Evolutionary conservation across 129 eudicot species (phyloP), one percentile per base, ranked within the genome.

Genomic region (Helichrysum umbraculigerum): DNA sequence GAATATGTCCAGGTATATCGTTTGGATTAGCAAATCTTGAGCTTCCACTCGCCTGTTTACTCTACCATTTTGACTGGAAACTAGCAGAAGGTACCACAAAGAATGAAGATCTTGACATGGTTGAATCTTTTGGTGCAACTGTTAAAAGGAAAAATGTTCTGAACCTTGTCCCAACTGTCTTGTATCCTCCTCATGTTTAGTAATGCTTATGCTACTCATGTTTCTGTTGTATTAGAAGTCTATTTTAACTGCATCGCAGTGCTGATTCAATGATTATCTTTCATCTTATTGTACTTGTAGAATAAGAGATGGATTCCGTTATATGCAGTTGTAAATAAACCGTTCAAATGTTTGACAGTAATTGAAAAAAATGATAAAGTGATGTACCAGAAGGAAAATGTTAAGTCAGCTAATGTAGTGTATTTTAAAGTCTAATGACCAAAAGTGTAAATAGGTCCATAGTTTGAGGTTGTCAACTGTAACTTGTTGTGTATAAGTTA

Each of bases 41-140:
- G 77, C 78, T 81, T 71, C 79, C 82, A 10, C 78, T 85, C 9
- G 82, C 84, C 14, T 75, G 76, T 71, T 72, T 85, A 41, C 79
- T 85, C 15, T 82, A 78, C 73, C 86, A 82, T 66, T 85, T 85
- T 73, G 78, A 85, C 68, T 78, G 86, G 89, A 71, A 82, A 65
- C 28, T 71, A 25, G 81, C 82, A 17, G 41, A 61, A 17, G 60
- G 58, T 7, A 69, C 37, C 22, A 10, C 20, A 22, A 83, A 75
- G 50, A 73, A 16, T 4, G 66, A 57, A 41, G 79, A 79, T 71
- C 76, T 83, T 37, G 78, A 79, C 66, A 83, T 79, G 87, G 64
- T 67, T 4, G 85, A 82, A 66, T 70, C 78, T 39, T 82, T 82
- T 76, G 85, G 85, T 28, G 70, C 63, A 17, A 71, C 77, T 17